Evolutionary conservation across 345 rosid genomes (phyloP), one percentile per base, ranked within the genome.

Genomic region (Salix udensis): DNA sequence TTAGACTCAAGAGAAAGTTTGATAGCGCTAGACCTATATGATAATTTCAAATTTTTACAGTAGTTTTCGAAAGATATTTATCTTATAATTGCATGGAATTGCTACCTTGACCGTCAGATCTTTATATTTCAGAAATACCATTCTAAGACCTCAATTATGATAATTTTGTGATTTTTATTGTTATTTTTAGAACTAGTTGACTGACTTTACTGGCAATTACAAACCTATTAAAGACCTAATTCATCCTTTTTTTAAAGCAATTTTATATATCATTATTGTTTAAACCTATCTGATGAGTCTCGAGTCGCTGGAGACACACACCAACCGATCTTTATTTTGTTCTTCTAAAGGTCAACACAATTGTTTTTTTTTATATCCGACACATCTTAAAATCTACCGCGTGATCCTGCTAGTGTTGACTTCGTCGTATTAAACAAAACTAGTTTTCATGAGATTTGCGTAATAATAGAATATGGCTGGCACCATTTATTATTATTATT

Each of bases 21-120:
- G 13, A 2, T 40, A 4, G 1, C 0, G 1, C 13, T 2, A 10
- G 1, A n/a, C n/a, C 0, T 0, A 7, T 21, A 2, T 53, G 2
- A 2, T 7, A 5, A 53, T 8, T 19, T 21, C 3, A 53, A 18
- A 7, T 53, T 53, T 7, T 52, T 52, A 52, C 0, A 2, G 4
- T 1, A 52, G 1, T 18, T 52, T 52, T 0, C 2, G 0, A 34
- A 0, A 53, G 0, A 0, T 53, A 1, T 0, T 7, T 52, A 19
- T 7, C 9, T 53, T 7, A 53, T 2, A 53, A 1, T 6, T 2
- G 1, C 1, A 7, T 21, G 3, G 1, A 53, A 53, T 21, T 2
- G 12, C 3, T 2, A 53, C 9, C 7, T 10, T 0, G 0, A 53
- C 1, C 2, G 1, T 21, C 0, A 6, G 4, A 52, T 6, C 7